Base-by-base conservation (phyloP, 163 green algal genomes). In the Chlamydomonas reinhardtii region DNA sequence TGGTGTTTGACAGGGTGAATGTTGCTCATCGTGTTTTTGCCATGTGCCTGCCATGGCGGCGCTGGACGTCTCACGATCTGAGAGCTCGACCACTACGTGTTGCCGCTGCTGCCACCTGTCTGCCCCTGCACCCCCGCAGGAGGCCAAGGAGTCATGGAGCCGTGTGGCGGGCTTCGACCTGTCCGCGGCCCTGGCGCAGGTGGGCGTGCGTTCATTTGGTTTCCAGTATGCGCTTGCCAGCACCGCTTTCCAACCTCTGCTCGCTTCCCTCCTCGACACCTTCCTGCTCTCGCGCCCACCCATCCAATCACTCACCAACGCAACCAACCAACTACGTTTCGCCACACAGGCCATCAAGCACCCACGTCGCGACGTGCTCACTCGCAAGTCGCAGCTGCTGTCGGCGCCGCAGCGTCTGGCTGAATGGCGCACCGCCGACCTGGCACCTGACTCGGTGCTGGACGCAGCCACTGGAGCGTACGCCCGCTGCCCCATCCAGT, bases 121-220 rank as follows among this genome's bases (percentile, higher is more conserved):
- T 65, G 39, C 27, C 22, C 52, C 27, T n/a, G n/a, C n/a, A n/a
- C 12, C 29, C 73, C 37, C 66, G n/a, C 77, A 84, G 77, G 77
- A 84, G 31, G 59, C 69, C 15, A 91, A 91, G 64, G 59, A 86
- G 35, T n/a, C 27, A 1, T 91, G 82, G 82, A 83, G 83, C 32
- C 27, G 52, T 15, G 80, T 90, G 25, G 80, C 74, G 2, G 86
- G 86, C 4, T 74, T 90, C 4, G 80, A 90, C 66, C 74, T 90
- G 73, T 76, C 69, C 25, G 37, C 80, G 22, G 73, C 79, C 15
- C 76, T 86, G 54, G 56, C 68, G 31, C 62, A 82, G 64, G 77
- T 85, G 52, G 29, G 5, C 64, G 32, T n/a, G 31, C 31, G 8
- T 35, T 22, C 9, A 35, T 48, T 2, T 69, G 24, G 62, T 19